These are phyloP conservation scores for Pulicaria dysenterica DNA, from an alignment of 129 eudicot species.

Conservation along the genomic window DNA sequence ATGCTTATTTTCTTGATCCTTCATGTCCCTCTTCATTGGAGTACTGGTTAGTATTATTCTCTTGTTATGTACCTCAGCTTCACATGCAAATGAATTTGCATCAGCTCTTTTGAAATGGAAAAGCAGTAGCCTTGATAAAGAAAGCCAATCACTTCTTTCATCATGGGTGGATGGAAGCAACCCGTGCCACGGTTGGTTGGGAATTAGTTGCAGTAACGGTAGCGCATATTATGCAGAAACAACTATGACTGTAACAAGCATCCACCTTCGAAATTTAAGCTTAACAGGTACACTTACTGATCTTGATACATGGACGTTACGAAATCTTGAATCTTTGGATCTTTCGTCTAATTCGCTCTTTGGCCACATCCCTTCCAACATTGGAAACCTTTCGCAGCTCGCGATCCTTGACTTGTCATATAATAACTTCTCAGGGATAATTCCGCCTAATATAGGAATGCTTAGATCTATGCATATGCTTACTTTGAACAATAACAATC, in stretches of 20 bases:
- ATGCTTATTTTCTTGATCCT: no score
- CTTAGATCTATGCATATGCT: constrained; percentile 8
- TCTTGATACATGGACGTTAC: constrained; percentile 19
- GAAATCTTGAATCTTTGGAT: constrained; percentile 11
- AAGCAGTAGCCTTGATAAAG: constrained; percentile 19
- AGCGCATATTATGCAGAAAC: neutral
- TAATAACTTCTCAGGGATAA: constrained; percentile 23
- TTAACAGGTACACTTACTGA: constrained; percentile 31
- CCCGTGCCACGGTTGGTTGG: constrained; percentile 21
- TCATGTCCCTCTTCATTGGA: neutral
- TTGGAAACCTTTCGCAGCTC: constrained; percentile 30
- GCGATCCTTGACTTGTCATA: neutral
- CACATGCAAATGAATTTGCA: neutral
- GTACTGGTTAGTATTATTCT: neutral
- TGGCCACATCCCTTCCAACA: constrained; percentile 30
- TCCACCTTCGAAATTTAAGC: neutral
- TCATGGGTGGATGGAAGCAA: neutral
- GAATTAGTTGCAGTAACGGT: constrained; percentile 15
- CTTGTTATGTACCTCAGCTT: constrained; percentile 1
- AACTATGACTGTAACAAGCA: constrained; percentile 5
- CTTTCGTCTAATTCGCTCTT: constrained; percentile 24
- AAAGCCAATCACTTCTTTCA: constrained; percentile 3
- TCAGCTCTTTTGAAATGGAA: constrained; percentile 32
- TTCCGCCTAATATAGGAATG: constrained; percentile 28
- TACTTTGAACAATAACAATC: neutral